A percentile compares a stretch with the other conserved stretches of the same genome.
Conservation (phyloP, 2,329 filamentous ascomycete species). For the Tolypocladium amazonense region DNA sequence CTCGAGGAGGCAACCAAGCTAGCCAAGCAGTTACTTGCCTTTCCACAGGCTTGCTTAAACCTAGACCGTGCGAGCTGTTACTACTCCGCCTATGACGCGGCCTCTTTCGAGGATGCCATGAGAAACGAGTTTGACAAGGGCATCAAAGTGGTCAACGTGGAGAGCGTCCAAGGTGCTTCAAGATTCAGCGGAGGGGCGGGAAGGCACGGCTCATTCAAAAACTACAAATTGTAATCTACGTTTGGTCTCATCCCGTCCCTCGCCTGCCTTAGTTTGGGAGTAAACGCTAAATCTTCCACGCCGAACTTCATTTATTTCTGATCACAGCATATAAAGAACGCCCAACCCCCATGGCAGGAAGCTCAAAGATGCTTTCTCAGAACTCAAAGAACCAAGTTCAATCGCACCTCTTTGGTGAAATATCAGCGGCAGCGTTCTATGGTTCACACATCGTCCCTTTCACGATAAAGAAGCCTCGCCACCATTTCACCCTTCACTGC, state of each 20-base stretch:
- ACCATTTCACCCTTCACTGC: not conserved
- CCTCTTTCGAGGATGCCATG: constrained; percentile 38
- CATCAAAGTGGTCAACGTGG: constrained; percentile 25
- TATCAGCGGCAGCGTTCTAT: not conserved
- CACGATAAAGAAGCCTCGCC: not conserved
- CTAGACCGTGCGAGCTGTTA: constrained; percentile 36
- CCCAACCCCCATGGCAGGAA: not conserved
- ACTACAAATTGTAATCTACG: not conserved
- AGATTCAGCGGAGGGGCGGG: constrained; percentile 5
- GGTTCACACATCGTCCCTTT: no score
- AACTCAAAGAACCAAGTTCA: not conserved
- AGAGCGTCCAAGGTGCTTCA: constrained; percentile 23
- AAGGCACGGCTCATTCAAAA: not conserved
- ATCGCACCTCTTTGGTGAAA: not conserved
- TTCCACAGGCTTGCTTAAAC: constrained; percentile 43
- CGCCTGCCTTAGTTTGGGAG: no score
- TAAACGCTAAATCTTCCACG: no score
- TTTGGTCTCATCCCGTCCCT: no score
- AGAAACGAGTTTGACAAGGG: constrained; percentile 34
- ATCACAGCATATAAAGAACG: not conserved
- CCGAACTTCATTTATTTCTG: no score
- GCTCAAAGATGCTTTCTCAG: not conserved
- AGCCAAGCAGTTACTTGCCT: constrained; percentile 33
- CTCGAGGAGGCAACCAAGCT: constrained; percentile 36
- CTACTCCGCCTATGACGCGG: constrained; percentile 36